Conservation (phyloP, 163 green algal genomes). For the Trebouxia gelatinosa region DNA sequence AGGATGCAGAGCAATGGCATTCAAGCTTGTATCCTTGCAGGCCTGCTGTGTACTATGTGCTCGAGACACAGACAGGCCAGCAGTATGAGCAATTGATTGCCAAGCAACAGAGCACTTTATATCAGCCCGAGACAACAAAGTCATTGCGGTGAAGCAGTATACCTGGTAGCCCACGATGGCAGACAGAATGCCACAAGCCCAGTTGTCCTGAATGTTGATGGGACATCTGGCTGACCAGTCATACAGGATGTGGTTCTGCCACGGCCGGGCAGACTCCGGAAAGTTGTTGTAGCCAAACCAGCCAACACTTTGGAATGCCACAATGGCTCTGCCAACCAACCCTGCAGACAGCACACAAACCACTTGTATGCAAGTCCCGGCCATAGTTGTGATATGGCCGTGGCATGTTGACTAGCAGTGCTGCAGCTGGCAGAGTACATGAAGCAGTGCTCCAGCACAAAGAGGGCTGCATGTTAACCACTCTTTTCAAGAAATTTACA, state of each 20-base stretch:
- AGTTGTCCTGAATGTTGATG: constrained; percentile 42
- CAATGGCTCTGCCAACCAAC: constrained; percentile 7
- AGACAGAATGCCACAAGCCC: constrained; percentile 50
- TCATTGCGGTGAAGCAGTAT: background rate
- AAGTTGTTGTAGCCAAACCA: constrained; percentile 45
- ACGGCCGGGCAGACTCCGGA: constrained; percentile 41
- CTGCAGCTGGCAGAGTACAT: too few relatives aligned
- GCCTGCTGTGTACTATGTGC: background rate
- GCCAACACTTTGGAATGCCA: constrained; percentile 36
- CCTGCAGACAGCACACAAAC: constrained; percentile 31
- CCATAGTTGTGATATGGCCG: too few relatives aligned
- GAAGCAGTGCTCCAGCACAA: too few relatives aligned
- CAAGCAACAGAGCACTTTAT: background rate
- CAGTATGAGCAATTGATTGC: background rate
- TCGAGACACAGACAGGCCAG: background rate
- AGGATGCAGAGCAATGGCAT: background rate
- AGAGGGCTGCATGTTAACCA: too few relatives aligned
- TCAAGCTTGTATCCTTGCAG: background rate
- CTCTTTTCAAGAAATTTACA: too few relatives aligned
- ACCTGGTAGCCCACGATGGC: constrained; percentile 60
- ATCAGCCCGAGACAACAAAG: background rate
- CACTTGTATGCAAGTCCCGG: too few relatives aligned
- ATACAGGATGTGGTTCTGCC: constrained; percentile 51
- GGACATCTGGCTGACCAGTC: constrained; percentile 50
- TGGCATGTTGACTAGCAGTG: too few relatives aligned